Evolutionary conservation across 257 asterid species (phyloP).

Genomic region (Capsicum chinense): DNA sequence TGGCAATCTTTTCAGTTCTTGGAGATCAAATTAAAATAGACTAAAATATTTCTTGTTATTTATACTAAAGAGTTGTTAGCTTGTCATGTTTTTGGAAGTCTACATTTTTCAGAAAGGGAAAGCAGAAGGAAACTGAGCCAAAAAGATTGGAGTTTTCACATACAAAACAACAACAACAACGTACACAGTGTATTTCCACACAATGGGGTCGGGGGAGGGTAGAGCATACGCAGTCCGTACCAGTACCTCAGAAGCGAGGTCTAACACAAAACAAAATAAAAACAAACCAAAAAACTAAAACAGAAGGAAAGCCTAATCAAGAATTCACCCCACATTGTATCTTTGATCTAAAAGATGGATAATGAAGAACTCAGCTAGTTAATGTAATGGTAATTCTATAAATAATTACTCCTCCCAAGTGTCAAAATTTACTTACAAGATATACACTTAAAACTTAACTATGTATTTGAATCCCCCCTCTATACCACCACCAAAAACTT

Average conservation of each 20-base stretch:
- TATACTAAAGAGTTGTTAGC: neutral
- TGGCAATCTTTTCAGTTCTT: neutral
- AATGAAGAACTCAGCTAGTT: constrained; percentile 23
- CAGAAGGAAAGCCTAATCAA: neutral
- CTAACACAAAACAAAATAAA: too few relatives aligned
- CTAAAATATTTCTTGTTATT: neutral
- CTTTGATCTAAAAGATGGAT: neutral
- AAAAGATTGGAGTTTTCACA: neutral
- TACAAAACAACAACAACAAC: neutral
- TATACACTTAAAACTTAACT: constrained; percentile 40
- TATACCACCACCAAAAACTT: constrained; percentile 46
- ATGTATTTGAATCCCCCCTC: constrained; percentile 41
- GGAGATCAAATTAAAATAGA: neutral
- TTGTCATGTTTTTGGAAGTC: neutral
- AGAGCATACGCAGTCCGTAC: too few relatives aligned
- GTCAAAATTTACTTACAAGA: constrained; percentile 49
- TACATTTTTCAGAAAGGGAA: neutral
- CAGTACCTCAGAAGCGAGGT: too few relatives aligned
- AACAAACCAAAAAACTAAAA: neutral
- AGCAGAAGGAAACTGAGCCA: neutral
- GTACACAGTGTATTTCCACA: too few relatives aligned
- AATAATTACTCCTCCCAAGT: neutral
- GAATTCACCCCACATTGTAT: neutral
- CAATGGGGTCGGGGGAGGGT: too few relatives aligned
- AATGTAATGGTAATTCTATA: constrained; percentile 9